phyloP scores from a whole-genome alignment of 2,329 filamentous ascomycete genomes.

The Boeremia exigua region DNA sequence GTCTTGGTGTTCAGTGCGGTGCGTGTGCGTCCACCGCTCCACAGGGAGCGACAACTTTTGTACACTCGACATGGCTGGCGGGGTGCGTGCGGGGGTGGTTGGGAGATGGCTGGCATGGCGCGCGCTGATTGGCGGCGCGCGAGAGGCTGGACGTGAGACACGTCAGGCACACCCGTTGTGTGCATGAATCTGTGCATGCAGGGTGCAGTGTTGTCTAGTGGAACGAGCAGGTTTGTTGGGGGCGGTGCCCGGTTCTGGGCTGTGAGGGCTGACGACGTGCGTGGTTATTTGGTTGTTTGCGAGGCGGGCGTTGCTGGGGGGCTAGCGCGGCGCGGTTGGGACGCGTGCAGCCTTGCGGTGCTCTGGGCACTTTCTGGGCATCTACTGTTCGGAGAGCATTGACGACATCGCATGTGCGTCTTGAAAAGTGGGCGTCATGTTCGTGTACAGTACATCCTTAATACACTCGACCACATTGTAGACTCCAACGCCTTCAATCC shows the following conservation, averaged over 20 bases:
- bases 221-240: background rate
- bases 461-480: background rate
- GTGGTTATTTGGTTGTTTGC: background rate
- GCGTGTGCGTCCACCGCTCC: background rate
- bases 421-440: background rate
- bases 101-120: background rate
- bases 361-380: background rate
- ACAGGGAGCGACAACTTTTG: slow-evolving; percentile 8
- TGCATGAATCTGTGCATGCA: background rate
- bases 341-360: background rate
- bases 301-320: background rate
- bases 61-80: slow-evolving; percentile 12
- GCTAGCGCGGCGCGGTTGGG: background rate
- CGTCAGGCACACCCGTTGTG: slow-evolving; percentile 8
- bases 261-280: background rate
- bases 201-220: background rate
- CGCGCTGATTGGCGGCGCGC: background rate
- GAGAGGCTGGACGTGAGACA: slow-evolving; percentile 2
- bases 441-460: background rate
- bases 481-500: background rate
- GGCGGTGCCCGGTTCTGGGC: background rate
- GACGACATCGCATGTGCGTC: background rate
- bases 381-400: background rate
- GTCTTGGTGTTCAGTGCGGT: background rate
- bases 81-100: slow-evolving; percentile 14